Conservation (phyloP, 1,139 yeast genomes). For the Lizanozyma gosingica region DNA sequence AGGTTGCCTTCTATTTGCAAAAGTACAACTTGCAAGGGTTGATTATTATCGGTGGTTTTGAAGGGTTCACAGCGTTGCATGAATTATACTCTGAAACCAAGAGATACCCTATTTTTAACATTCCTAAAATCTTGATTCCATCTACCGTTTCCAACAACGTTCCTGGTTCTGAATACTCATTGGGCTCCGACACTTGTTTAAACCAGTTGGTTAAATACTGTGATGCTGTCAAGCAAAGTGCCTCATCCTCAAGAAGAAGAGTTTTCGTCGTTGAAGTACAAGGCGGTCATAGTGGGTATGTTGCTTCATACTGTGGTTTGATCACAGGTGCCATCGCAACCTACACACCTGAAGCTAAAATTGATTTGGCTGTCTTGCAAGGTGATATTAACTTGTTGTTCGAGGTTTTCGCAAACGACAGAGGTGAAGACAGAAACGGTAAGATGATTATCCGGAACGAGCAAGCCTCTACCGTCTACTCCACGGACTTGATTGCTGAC, state of each 20-base stretch:
- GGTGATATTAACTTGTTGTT: slow-evolving; percentile 67
- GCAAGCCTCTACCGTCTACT: slow-evolving; percentile 60
- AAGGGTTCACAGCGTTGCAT: slow-evolving; percentile 76
- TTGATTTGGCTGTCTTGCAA: slow-evolving; percentile 61
- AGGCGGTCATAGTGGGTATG: slow-evolving; percentile 93
- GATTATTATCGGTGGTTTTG: slow-evolving; percentile 90
- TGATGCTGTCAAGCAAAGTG: slow-evolving; percentile 91
- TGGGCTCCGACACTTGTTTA: slow-evolving; percentile 91
- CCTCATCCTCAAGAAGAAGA: slow-evolving; percentile 89
- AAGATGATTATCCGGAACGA: slow-evolving; percentile 62
- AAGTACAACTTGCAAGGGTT: slow-evolving; percentile 79
- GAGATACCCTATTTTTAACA: slow-evolving; percentile 80
- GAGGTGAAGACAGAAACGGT: slow-evolving; percentile 77
- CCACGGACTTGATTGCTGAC: slow-evolving; percentile 59
- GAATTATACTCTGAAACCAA: slow-evolving; percentile 67
- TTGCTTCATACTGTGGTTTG: slow-evolving; percentile 82
- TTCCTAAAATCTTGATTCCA: slow-evolving; percentile 89
- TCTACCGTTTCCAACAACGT: slow-evolving; percentile 97
- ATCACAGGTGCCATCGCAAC: slow-evolving; percentile 91
- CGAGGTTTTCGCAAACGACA: slow-evolving; percentile 60
- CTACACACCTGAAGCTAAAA: slow-evolving; percentile 86
- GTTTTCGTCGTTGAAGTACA: slow-evolving; percentile 95
- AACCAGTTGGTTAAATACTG: slow-evolving; percentile 86
- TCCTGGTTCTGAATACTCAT: slow-evolving; percentile 92
- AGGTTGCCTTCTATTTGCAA: slow-evolving; percentile 85